These are phyloP conservation scores for Eutypa lata DNA, from an alignment of 2,329 filamentous ascomycete species.

Conservation along the genomic window DNA sequence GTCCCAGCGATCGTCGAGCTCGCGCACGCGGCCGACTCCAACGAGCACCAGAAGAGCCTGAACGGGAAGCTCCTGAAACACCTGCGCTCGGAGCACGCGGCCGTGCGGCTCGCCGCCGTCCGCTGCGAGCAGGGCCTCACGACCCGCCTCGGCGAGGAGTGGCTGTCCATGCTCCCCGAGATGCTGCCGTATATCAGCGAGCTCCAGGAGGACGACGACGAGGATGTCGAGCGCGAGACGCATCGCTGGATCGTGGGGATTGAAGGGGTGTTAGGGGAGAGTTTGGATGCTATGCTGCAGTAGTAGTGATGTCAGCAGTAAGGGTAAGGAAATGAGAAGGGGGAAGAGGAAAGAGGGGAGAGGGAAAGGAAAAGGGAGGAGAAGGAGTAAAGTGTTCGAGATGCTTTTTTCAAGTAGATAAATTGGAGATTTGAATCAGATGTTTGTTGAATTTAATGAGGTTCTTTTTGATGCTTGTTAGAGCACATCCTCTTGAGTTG, in stretches of 20 bases:
- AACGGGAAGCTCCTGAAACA: conserved; percentile 76
- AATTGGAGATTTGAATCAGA: too few species aligned
- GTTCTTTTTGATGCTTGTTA: too few species aligned
- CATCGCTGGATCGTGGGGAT: conserved; percentile 88
- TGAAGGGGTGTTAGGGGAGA: conserved; percentile 85
- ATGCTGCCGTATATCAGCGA: conserved; percentile 97
- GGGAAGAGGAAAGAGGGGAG: background rate
- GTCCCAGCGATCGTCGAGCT: conserved; percentile 77
- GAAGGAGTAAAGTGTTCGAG: too few species aligned
- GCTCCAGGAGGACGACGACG: conserved; percentile 93
- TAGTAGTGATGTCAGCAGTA: conserved; percentile 39
- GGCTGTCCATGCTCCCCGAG: conserved; percentile 86
- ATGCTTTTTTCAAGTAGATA: too few species aligned
- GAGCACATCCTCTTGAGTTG: too few species aligned
- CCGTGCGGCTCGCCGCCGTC: conserved; percentile 77
- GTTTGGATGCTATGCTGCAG: conserved; percentile 86
- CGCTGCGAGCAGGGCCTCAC: conserved; percentile 79
- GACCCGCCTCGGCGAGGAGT: conserved; percentile 82
- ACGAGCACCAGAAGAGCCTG: conserved; percentile 86
- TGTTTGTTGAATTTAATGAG: too few species aligned
- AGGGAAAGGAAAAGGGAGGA: too few species aligned
- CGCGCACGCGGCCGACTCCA: conserved; percentile 75
- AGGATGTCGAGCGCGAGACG: conserved; percentile 85
- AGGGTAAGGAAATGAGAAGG: background rate
- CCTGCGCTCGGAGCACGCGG: conserved; percentile 68